Percentiles rank a stretch among this genome's conserved stretches.
phyloP scores from a whole-genome alignment of 495 filamentous ascomycete genomes.

The Endocarpon pusillum region DNA sequence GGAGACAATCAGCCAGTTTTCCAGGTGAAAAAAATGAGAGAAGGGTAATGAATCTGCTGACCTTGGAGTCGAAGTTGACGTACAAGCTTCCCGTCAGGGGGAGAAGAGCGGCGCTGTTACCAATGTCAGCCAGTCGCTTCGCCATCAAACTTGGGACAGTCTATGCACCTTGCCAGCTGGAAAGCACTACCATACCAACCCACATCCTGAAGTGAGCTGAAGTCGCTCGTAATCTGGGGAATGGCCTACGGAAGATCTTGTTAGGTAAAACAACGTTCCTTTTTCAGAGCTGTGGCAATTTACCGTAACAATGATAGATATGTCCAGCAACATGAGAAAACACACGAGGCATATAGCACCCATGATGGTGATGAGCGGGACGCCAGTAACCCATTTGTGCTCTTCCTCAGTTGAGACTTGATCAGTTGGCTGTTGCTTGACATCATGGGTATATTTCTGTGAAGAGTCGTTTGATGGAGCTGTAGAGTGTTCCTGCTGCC shows the following conservation, averaged over 20 bases:
- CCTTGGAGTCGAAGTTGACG: conserved; percentile 26
- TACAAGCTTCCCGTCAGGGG: conserved; percentile 31
- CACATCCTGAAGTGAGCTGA: conserved; percentile 24
- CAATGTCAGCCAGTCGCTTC: background rate
- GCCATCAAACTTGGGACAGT: background rate
- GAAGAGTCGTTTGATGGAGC: too few species aligned
- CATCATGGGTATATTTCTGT: too few species aligned
- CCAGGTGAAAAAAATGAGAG: background rate
- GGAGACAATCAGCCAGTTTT: conserved; percentile 1
- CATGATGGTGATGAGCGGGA: conserved; percentile 14
- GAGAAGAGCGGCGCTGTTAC: conserved; percentile 24
- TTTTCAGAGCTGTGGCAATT: conserved; percentile 4
- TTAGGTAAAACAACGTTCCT: conserved; percentile 2
- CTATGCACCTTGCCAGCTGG: conserved; percentile 20
- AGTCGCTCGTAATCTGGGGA: conserved; percentile 26
- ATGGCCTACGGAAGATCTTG: conserved; percentile 13
- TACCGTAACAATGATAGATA: conserved; percentile 32
- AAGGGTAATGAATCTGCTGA: conserved; percentile 2
- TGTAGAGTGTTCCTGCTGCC: too few species aligned
- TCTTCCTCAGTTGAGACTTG: conserved; percentile 8
- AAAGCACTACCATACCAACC: conserved; percentile 32
- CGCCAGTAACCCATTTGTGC: conserved; percentile 12
- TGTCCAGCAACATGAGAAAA: conserved; percentile 34
- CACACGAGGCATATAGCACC: conserved; percentile 13
- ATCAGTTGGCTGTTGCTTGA: too few species aligned